Conservation (phyloP, 2,329 filamentous ascomycete species). For the Monosporascus sp. region DNA sequence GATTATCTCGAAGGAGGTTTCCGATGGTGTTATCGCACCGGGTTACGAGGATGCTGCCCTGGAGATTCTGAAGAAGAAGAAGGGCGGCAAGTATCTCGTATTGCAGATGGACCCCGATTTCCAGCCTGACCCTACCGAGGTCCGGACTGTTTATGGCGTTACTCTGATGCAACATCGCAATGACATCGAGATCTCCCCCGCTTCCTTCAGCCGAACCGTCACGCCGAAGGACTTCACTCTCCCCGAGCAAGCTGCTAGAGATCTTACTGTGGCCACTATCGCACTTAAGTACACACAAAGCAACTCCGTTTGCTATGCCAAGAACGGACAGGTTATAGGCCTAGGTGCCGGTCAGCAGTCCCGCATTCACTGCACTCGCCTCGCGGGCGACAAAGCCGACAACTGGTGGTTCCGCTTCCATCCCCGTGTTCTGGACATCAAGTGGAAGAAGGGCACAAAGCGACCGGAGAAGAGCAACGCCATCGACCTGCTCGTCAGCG, state of each 20-base stretch:
- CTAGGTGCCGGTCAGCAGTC: conserved; percentile 96
- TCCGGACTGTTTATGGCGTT: conserved; percentile 84
- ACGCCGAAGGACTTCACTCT: conserved; percentile 77
- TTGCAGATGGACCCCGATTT: conserved; percentile 91
- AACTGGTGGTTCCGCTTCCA: conserved; percentile 99
- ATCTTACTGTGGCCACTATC: conserved; percentile 92
- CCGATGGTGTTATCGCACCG: conserved; percentile 91
- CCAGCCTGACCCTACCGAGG: conserved; percentile 73
- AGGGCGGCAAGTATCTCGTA: conserved; percentile 93
- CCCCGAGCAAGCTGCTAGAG: conserved; percentile 75
- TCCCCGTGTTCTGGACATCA: conserved; percentile 76
- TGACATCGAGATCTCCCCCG: conserved; percentile 77
- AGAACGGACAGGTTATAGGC: conserved; percentile 89
- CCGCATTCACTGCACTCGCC: conserved; percentile 94
- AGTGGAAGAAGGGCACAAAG: conserved; percentile 98
- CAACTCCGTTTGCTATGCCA: conserved; percentile 96
- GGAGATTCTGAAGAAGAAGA: conserved; percentile 94
- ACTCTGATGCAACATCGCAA: conserved; percentile 88
- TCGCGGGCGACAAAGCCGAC: conserved; percentile 96
- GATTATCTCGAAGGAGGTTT: conserved; percentile 97
- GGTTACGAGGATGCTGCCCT: conserved; percentile 80
- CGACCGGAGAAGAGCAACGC: conserved; percentile 96
- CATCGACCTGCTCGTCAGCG: conserved; percentile 90
- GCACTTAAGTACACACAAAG: conserved; percentile 98
- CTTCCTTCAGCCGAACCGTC: conserved; percentile 80